These are phyloP conservation scores for Sarocladium kiliense DNA, from an alignment of 2,329 filamentous ascomycete species.

Conservation along the genomic window DNA sequence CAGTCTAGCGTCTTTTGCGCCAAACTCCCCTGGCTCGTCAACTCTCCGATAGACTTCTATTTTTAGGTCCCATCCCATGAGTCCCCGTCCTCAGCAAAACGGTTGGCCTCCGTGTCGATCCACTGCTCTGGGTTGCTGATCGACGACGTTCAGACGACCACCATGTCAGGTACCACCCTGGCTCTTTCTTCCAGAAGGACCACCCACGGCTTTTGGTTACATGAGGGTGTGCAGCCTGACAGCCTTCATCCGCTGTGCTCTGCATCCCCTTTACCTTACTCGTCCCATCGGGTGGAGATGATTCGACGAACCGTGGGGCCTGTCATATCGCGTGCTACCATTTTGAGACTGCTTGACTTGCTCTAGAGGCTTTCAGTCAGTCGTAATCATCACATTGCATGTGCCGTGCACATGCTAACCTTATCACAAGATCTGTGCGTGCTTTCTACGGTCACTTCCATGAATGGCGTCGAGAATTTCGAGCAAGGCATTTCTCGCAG, in stretches of 20 bases:
- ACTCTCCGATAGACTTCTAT: background rate
- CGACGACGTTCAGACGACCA: background rate
- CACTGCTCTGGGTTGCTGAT: background rate
- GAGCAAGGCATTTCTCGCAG: too few relatives aligned
- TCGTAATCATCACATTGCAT: too few relatives aligned
- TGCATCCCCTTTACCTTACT: background rate
- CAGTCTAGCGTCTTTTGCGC: background rate
- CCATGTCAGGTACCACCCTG: background rate
- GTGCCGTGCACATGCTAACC: too few relatives aligned
- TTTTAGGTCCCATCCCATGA: background rate
- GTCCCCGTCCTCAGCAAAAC: background rate
- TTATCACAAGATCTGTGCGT: too few relatives aligned
- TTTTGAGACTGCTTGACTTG: too few relatives aligned
- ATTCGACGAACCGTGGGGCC: conserved; percentile 2
- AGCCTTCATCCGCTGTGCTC: background rate
- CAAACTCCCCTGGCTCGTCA: background rate
- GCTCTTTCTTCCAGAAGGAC: background rate
- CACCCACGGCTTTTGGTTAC: background rate
- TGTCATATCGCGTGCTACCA: background rate
- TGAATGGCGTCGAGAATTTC: background rate
- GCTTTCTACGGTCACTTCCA: background rate
- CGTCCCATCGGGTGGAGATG: background rate
- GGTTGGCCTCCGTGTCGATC: background rate
- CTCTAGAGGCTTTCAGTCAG: too few relatives aligned
- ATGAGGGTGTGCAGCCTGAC: background rate